These are phyloP conservation scores for Hygrophoropsis aurantiaca DNA, from an alignment of 768 basidiomycete species.

Conservation along the genomic window DNA sequence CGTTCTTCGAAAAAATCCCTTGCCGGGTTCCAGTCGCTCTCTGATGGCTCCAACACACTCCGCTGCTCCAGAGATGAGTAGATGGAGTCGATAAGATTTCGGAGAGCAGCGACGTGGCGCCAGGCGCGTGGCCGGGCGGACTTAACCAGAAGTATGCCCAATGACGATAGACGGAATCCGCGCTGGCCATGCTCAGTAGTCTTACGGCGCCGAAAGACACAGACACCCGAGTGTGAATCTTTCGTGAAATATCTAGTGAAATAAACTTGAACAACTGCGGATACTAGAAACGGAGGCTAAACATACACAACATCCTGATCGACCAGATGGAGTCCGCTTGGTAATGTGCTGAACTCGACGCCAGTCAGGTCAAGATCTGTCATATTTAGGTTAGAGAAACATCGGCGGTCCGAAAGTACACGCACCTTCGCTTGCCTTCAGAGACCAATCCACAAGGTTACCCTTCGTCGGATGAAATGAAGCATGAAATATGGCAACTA, in stretches of 20 bases:
- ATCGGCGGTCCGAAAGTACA: not conserved
- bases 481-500: constrained; percentile 82
- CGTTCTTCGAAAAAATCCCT: constrained; percentile 65
- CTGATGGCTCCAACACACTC: constrained; percentile 47
- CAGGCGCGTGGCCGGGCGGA: constrained; percentile 72
- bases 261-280: constrained; percentile 3
- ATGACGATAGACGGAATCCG: constrained; percentile 76
- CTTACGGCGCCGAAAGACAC: constrained; percentile 67
- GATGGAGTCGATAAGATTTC: constrained; percentile 53
- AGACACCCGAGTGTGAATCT: constrained; percentile 66
- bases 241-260: constrained; percentile 77
- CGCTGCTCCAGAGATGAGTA: constrained; percentile 50
- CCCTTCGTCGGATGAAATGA: constrained; percentile 85
- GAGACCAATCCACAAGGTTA: constrained; percentile 76
- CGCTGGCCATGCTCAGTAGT: constrained; percentile 73
- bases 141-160: constrained; percentile 70
- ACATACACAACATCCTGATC: constrained; percentile 79
- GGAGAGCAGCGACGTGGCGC: constrained; percentile 66
- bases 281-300: not conserved
- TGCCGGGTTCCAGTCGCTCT: constrained; percentile 64
- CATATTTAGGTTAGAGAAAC: constrained; percentile 1
- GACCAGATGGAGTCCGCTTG: constrained; percentile 78
- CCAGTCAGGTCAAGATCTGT: constrained; percentile 65
- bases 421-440: constrained; percentile 69
- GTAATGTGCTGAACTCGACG: constrained; percentile 79